Evolutionary conservation across 176 grass and related monocot genomes (phyloP).

Genomic region (Oryza meridionalis): DNA sequence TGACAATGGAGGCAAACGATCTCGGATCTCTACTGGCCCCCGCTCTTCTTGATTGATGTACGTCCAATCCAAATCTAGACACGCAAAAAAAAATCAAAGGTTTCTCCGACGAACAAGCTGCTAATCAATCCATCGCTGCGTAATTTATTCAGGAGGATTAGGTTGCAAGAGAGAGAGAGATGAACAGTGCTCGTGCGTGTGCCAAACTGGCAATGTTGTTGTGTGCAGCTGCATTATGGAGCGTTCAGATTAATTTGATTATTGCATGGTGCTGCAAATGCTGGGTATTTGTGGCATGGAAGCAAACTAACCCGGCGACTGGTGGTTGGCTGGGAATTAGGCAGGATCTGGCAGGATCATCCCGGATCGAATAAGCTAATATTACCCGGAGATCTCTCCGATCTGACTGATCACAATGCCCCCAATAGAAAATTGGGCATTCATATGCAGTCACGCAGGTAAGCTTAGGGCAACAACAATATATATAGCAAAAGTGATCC

Average conservation of each 20-base stretch:
- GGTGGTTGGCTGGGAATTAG: slow-evolving; percentile 39
- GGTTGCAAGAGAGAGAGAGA: not conserved
- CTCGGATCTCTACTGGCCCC: not conserved
- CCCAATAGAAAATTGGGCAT: not conserved
- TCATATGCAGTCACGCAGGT: not conserved
- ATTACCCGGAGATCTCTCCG: slow-evolving; percentile 40
- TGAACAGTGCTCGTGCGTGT: slow-evolving; percentile 8
- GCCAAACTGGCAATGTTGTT: slow-evolving; percentile 26
- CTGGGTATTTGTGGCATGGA: slow-evolving; percentile 23
- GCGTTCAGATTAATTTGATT: not conserved
- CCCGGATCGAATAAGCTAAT: slow-evolving; percentile 27
- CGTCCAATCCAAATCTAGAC: not conserved
- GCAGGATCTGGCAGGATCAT: slow-evolving; percentile 55
- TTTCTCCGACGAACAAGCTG: too few species aligned
- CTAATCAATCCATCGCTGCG: not conserved
- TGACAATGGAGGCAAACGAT: slow-evolving; percentile 12
- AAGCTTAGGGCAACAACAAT: too few species aligned
- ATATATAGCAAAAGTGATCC: too few species aligned
- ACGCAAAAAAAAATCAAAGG: not conserved
- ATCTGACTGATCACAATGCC: not conserved
- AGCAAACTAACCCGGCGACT: slow-evolving; percentile 18
- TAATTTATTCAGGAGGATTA: not conserved
- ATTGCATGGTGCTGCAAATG: not conserved
- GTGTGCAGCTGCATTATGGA: not conserved
- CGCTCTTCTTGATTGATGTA: not conserved